Evolutionary conservation across 1,284 basidiomycete species (phyloP), one percentile per base, ranked within the genome.

Genomic region (Cystobasidium sp.): DNA sequence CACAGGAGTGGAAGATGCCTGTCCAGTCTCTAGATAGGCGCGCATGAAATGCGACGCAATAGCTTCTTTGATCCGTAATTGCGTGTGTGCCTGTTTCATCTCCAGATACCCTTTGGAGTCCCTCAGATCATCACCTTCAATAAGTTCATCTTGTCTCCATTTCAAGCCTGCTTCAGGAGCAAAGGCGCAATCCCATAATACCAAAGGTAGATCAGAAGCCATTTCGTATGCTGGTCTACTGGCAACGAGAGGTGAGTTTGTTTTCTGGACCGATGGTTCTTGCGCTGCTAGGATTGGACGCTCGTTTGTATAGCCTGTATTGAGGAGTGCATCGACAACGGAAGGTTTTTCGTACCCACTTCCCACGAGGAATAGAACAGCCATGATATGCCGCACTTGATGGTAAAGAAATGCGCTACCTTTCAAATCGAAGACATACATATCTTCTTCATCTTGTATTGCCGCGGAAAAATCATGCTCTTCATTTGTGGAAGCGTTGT

Each of bases 311-410:
- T 76, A 71, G 0, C 85, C 78, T 22, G 88, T 87, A 80, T 97
- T 92, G 80, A 97, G 85, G 22, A 99, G 85, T 12, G 89, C 86
- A 18, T 88, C 85, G 20, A 98, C 84, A 69, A 97, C 84, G 4
- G 84, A 84, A 0, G 93, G 91, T 0, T 84, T 80, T 81, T 99
- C 97, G 51, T 95, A 85, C 0, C 90, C 87, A 0, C 90, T 83
- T 5, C 96, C 96, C 65, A 98, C 88, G 68, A 97, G 88, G 83
- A 99, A 92, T 16, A 99, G 86, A 61, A 97, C 83, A 1, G 93
- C 92, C 87, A 98, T 91, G 82, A 98, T 97, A 81, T 97, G 93
- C 53, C 96, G 88, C 12, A 99, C 97, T 85, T 98, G 96, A 83
- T 99, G 94, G 83, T 97, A 99, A 53, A 99, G 84, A 82, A 97